phyloP scores from a whole-genome alignment of 176 grass and related monocot species.

The Oropetium thomaeum region DNA sequence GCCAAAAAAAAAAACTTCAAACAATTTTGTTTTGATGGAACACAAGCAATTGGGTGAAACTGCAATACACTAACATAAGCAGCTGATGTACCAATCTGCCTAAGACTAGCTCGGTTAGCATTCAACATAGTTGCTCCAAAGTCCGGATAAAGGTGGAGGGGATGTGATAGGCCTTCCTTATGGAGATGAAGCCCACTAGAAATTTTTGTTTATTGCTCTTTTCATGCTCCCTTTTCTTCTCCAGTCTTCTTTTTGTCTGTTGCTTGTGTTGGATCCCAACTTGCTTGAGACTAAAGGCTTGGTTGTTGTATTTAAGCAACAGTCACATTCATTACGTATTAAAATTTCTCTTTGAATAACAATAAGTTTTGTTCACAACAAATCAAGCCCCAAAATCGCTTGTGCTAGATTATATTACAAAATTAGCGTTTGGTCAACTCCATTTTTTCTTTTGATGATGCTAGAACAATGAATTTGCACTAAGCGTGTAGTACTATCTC shows the following conservation, averaged over 20 bases:
- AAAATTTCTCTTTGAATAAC: slow-evolving; percentile 1
- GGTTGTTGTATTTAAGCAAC: too few relatives aligned
- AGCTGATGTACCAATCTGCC: neutral
- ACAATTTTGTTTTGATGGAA: neutral
- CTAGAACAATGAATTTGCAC: neutral
- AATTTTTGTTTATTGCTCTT: too few relatives aligned
- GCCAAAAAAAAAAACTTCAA: neutral
- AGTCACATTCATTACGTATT: too few relatives aligned
- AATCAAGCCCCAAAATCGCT: neutral
- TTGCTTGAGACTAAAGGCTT: too few relatives aligned
- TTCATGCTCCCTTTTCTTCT: too few relatives aligned
- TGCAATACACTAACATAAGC: neutral
- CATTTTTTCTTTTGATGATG: neutral
- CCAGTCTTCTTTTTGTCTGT: too few relatives aligned
- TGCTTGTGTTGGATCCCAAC: too few relatives aligned
- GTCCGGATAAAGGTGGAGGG: too few relatives aligned
- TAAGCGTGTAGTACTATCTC: too few relatives aligned
- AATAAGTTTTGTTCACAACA: slow-evolving; percentile 7
- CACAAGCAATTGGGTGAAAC: neutral
- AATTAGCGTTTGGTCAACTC: neutral
- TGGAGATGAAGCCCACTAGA: too few relatives aligned
- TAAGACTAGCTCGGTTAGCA: neutral
- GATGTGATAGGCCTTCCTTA: too few relatives aligned
- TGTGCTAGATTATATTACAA: neutral
- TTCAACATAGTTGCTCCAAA: too few relatives aligned